phyloP scores from a whole-genome alignment of 805 yeast species.

The Ogataea pignaliae region DNA sequence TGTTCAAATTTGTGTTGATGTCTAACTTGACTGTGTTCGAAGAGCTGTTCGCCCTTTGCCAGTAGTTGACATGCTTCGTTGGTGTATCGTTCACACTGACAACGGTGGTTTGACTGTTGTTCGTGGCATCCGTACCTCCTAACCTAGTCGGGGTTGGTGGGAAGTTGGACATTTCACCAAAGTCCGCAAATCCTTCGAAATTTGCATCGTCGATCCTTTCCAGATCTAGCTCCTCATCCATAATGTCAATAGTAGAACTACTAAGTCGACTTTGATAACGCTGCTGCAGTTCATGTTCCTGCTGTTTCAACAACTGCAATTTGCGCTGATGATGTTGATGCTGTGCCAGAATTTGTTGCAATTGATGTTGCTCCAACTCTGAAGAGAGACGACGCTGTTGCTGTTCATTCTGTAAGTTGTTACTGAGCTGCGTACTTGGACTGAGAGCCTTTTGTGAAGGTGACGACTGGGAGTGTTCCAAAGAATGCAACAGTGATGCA shows the following conservation, averaged over 20 bases:
- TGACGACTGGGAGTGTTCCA: background rate
- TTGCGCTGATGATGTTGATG: too few species aligned
- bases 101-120: conserved; percentile 1
- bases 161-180: conserved; percentile 21
- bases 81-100: conserved; percentile 9
- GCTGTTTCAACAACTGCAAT: background rate
- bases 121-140: conserved; percentile 9
- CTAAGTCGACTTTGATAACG: background rate
- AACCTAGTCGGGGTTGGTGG: conserved; percentile 44
- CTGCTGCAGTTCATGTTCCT: background rate
- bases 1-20: background rate
- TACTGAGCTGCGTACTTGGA: too few species aligned
- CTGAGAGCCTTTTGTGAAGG: background rate
- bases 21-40: conserved; percentile 9
- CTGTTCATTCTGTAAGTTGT: too few species aligned
- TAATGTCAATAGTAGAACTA: conserved; percentile 11
- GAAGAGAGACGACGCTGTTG: too few species aligned
- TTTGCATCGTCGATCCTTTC: conserved; percentile 23
- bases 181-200: conserved; percentile 23
- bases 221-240: conserved; percentile 26
- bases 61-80: conserved; percentile 15
- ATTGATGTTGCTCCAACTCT: too few species aligned
- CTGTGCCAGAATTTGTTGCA: too few species aligned
- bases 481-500: background rate
- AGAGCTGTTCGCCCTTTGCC: conserved; percentile 20